Evolutionary conservation across 805 yeast genomes (phyloP).

Genomic region (Saturnispora saitoi): DNA sequence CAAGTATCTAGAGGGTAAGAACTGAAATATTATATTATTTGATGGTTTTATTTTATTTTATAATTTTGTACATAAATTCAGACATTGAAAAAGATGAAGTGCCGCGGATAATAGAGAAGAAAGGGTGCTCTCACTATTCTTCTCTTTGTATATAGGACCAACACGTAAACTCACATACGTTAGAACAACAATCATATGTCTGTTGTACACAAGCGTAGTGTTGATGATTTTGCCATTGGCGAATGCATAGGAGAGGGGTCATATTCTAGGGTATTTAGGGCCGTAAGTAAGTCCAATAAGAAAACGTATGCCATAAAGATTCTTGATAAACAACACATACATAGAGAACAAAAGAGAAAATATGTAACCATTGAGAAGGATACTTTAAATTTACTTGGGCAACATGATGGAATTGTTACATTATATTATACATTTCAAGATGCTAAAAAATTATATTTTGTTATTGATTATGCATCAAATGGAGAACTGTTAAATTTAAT

Average conservation of each 20-base stretch:
- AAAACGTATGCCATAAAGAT: constrained; percentile 86
- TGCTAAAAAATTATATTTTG: constrained; percentile 77
- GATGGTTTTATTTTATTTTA: background rate
- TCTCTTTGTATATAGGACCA: background rate
- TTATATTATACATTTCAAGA: constrained; percentile 94
- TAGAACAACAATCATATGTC: constrained; percentile 19
- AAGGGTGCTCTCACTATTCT: background rate
- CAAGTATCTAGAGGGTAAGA: constrained; percentile 52
- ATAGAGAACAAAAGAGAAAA: constrained; percentile 87
- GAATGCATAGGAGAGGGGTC: constrained; percentile 91
- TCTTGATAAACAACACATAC: constrained; percentile 84
- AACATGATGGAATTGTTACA: constrained; percentile 91
- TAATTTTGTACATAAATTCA: background rate
- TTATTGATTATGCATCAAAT: constrained; percentile 86
- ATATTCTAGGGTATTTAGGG: constrained; percentile 87
- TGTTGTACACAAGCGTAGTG: constrained; percentile 39
- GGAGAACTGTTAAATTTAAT: constrained; percentile 86
- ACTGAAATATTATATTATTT: background rate
- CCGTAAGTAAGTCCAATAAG: constrained; percentile 64
- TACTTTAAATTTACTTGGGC: constrained; percentile 77
- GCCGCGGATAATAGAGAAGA: background rate
- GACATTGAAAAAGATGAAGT: background rate
- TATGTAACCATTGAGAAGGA: constrained; percentile 94
- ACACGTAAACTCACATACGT: background rate
- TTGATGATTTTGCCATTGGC: constrained; percentile 83